Conservation (phyloP, 2,329 filamentous ascomycete species). For the Xylariaceae sp. region DNA sequence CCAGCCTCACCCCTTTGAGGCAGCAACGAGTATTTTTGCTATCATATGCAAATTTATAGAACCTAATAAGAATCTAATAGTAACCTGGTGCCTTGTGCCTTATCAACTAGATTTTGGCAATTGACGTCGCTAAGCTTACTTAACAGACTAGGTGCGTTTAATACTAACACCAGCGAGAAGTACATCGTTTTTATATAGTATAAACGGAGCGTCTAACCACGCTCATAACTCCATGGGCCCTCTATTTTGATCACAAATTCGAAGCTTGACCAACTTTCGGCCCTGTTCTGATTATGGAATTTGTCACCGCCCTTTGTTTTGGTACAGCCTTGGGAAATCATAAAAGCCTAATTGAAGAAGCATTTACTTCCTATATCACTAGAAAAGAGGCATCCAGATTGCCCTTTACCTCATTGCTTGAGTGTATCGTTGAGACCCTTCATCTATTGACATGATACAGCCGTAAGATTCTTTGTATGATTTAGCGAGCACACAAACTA, state of each 20-base stretch:
- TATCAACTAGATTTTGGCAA: background rate
- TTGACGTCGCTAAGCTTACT: background rate
- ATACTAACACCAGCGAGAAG: background rate
- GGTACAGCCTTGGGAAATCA: background rate
- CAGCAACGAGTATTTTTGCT: background rate
- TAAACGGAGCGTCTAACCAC: background rate
- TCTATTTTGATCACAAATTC: background rate
- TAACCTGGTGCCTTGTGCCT: background rate
- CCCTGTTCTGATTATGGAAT: background rate
- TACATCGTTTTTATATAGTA: slow-evolving; percentile 1
- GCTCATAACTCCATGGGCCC: background rate
- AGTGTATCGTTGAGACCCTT: background rate
- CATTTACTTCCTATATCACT: background rate
- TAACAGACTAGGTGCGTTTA: background rate
- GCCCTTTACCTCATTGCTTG: background rate
- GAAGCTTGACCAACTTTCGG: background rate
- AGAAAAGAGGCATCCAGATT: background rate
- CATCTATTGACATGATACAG: background rate
- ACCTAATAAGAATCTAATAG: no score
- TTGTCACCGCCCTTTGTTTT: background rate
- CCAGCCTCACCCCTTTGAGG: background rate
- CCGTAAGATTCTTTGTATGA: background rate
- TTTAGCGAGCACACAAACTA: background rate
- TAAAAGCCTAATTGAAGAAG: background rate
- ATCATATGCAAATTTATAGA: background rate